Percentiles rank a stretch among this genome's conserved stretches.
phyloP scores from a whole-genome alignment of 495 filamentous ascomycete genomes.

The Collariella sp. region DNA sequence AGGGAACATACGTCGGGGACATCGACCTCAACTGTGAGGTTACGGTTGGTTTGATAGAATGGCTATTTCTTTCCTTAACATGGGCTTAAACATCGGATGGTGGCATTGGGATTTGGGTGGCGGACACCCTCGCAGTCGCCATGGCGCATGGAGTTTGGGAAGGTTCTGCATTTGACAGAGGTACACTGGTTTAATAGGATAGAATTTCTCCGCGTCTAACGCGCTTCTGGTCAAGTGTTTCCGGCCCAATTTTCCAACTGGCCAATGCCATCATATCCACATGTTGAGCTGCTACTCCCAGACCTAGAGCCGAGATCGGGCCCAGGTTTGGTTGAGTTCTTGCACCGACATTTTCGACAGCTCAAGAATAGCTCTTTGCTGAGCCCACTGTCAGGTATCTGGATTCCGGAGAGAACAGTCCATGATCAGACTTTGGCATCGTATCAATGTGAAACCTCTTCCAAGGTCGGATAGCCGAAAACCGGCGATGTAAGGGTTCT shows the following conservation, averaged over 20 bases:
- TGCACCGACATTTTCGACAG: neutral
- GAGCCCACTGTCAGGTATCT: neutral
- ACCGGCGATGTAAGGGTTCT: neutral
- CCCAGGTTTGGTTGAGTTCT: too few relatives aligned
- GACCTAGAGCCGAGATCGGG: too few relatives aligned
- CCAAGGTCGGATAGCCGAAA: slow-evolving; percentile 1
- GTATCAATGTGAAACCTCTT: too few relatives aligned
- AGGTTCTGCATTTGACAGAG: too few relatives aligned
- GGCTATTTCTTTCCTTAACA: neutral
- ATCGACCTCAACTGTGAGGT: neutral
- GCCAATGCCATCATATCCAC: neutral
- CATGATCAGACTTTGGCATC: too few relatives aligned
- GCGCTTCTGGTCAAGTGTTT: neutral
- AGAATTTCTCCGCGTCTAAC: neutral
- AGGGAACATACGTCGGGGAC: too few relatives aligned
- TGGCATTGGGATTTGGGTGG: neutral
- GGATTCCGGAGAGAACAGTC: too few relatives aligned
- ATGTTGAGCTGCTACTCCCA: neutral
- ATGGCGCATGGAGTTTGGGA: slow-evolving; percentile 9
- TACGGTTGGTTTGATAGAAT: neutral
- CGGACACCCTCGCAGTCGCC: neutral
- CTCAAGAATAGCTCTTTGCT: neutral
- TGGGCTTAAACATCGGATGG: neutral
- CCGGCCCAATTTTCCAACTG: neutral
- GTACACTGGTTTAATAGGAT: neutral